Evolutionary conservation across 768 basidiomycete species (phyloP), one percentile per base, ranked within the genome.

Genomic region (Lactarius vividus): DNA sequence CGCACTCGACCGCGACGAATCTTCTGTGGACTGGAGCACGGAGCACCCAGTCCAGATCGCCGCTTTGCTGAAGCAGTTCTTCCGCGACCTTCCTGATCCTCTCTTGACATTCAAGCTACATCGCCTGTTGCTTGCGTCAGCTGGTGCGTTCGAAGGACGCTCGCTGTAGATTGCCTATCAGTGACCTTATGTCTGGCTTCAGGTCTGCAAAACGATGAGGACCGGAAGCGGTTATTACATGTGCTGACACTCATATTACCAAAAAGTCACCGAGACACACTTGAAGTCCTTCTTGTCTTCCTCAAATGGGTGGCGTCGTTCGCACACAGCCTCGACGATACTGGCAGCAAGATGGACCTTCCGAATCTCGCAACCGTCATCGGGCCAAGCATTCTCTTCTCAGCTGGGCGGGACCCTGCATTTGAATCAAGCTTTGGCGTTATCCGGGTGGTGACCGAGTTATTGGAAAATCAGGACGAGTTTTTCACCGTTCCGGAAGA

Each of bases 291-390:
- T 59, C 98, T 97, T 74, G 96, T 97, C 35, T 99, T 99, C 81
- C 83, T 99, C 70, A 97, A 98, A 78, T 99, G 97, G 97, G 97
- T 99, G 13, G 96, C 96, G 11, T 97, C 95, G 2, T 99, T 99
- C 75, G 94, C 97, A 57, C 96, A 99, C 77, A 87, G 96, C 81
- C 96, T 98, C 73, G 94, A 95, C 71, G 92, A 93, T 73, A 98
- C 96, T 0, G 96, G 96, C 49, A 96, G 92, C 79, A 96, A 96
- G 80, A 99, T 99, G 97, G 97, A 99, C 76, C 81, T 98, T 56
- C 83, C 83, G 20, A 99, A 99, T 76, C 83, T 99, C 70, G 94
- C 97, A 40, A 98, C 94, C 10, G 96, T 98, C 77, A 96, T 98
- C 71, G 90, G 91, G 73, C 97, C 97, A n/a, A 98, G 94, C 72